Percentiles rank a stretch among this genome's conserved stretches.
Conservation (phyloP, 805 yeast genomes). For the Starmerella bombicola region DNA sequence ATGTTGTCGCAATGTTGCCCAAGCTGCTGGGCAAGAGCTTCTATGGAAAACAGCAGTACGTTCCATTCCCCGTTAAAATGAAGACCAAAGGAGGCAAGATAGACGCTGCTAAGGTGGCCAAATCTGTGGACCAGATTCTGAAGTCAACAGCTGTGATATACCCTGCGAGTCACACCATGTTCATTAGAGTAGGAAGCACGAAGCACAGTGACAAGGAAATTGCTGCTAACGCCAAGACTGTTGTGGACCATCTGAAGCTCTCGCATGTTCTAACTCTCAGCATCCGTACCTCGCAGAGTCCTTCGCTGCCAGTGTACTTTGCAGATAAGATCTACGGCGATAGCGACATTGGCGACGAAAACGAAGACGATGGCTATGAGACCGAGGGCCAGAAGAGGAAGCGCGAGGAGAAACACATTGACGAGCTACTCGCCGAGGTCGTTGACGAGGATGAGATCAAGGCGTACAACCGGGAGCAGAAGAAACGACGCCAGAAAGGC, state of each 20-base stretch:
- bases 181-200: constrained; percentile 52
- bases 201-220: constrained; percentile 38
- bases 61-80: constrained; percentile 42
- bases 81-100: constrained; percentile 30
- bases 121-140: constrained; percentile 48
- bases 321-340: constrained; percentile 42
- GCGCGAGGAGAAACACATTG: constrained; percentile 36
- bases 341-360: constrained; percentile 36
- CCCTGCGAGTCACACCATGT: constrained; percentile 61
- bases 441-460: constrained; percentile 59
- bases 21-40: constrained; percentile 70
- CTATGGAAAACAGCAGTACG: constrained; percentile 53
- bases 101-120: constrained; percentile 40
- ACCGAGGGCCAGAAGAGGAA: constrained; percentile 24
- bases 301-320: constrained; percentile 72
- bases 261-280: constrained; percentile 33
- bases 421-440: constrained; percentile 71
- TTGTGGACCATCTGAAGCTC: constrained; percentile 36
- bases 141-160: constrained; percentile 48
- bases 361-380: constrained; percentile 29
- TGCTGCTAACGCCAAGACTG: constrained; percentile 46
- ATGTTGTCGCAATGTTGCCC: constrained; percentile 67
- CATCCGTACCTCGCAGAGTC: constrained; percentile 61
- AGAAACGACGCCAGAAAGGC: constrained; percentile 17
- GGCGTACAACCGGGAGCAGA: constrained; percentile 47